phyloP scores from a whole-genome alignment of 495 filamentous ascomycete genomes.

The Letharia columbiana region DNA sequence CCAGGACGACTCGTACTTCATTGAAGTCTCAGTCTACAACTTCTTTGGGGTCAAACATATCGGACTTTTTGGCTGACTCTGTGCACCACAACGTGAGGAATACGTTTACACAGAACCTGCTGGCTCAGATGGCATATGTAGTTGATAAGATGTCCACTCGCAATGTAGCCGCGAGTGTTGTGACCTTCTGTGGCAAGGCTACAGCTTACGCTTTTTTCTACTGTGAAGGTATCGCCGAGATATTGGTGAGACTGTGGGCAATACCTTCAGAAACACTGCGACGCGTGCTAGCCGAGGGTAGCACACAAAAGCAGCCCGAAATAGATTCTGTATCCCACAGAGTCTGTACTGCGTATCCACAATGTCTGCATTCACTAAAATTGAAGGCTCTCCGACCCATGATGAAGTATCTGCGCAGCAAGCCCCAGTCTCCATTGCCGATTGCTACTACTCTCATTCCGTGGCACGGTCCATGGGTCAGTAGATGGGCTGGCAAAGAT shows the following conservation, averaged over 20 bases:
- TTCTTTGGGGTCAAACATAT: slow-evolving; percentile 50
- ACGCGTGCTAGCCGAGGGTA: slow-evolving; percentile 60
- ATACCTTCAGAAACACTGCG: slow-evolving; percentile 56
- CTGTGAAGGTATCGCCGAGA: slow-evolving; percentile 79
- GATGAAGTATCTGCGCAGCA: slow-evolving; percentile 52
- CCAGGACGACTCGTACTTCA: slow-evolving; percentile 37
- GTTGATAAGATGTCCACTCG: slow-evolving; percentile 87
- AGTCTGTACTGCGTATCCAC: slow-evolving; percentile 65
- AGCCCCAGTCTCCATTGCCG: slow-evolving; percentile 52
- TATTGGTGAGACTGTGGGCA: slow-evolving; percentile 77
- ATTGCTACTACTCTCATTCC: slow-evolving; percentile 61
- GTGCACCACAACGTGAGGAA: slow-evolving; percentile 91
- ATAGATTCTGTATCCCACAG: slow-evolving; percentile 39
- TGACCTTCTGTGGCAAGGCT: slow-evolving; percentile 89
- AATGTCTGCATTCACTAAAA: slow-evolving; percentile 56
- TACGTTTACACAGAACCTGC: slow-evolving; percentile 77
- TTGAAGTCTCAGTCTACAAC: slow-evolving; percentile 43
- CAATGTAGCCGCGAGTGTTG: slow-evolving; percentile 82
- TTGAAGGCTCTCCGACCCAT: slow-evolving; percentile 60
- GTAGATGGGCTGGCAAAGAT: slow-evolving; percentile 81
- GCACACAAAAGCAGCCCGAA: slow-evolving; percentile 36
- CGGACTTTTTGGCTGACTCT: slow-evolving; percentile 78
- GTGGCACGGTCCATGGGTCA: slow-evolving; percentile 82
- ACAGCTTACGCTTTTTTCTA: slow-evolving; percentile 96
- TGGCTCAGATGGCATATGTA: slow-evolving; percentile 79